Evolutionary conservation across 768 basidiomycete genomes (phyloP).

Genomic region (Rhizopogon rudus): DNA sequence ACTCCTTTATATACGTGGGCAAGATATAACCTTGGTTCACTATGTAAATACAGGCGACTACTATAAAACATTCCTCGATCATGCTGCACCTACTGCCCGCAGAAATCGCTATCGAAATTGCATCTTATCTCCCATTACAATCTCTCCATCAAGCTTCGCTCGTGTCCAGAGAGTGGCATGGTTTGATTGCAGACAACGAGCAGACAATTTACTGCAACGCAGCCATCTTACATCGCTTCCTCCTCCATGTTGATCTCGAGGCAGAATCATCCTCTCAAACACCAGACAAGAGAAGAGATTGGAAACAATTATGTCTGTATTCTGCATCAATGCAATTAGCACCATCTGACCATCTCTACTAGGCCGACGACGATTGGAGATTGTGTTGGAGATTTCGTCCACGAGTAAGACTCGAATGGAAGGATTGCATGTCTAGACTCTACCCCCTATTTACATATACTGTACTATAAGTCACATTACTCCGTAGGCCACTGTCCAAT

Average conservation of each 20-base stretch:
- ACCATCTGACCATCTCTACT: constrained; percentile 7
- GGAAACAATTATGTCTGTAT: constrained; percentile 57
- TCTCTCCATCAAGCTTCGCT: constrained; percentile 32
- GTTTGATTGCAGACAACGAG: constrained; percentile 44
- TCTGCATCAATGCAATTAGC: background rate
- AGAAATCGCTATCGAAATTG: constrained; percentile 49
- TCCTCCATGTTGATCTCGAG: constrained; percentile 28
- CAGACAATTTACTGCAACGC: constrained; percentile 51
- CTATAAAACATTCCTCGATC: background rate
- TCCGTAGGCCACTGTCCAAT: no score
- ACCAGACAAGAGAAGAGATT: constrained; percentile 34
- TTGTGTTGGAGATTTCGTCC: no score
- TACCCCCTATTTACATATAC: no score
- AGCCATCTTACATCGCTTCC: constrained; percentile 47
- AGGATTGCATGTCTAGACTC: no score
- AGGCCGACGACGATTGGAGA: constrained; percentile 42
- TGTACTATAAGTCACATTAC: no score
- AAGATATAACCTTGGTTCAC: no score
- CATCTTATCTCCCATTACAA: constrained; percentile 46
- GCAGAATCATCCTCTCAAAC: constrained; percentile 19
- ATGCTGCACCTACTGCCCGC: constrained; percentile 46
- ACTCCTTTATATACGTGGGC: no score
- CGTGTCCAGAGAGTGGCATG: constrained; percentile 42
- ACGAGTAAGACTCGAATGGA: no score
- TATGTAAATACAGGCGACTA: no score